Base-by-base conservation (phyloP, 495 filamentous ascomycete species). In the Penicillium longicatenatum region DNA sequence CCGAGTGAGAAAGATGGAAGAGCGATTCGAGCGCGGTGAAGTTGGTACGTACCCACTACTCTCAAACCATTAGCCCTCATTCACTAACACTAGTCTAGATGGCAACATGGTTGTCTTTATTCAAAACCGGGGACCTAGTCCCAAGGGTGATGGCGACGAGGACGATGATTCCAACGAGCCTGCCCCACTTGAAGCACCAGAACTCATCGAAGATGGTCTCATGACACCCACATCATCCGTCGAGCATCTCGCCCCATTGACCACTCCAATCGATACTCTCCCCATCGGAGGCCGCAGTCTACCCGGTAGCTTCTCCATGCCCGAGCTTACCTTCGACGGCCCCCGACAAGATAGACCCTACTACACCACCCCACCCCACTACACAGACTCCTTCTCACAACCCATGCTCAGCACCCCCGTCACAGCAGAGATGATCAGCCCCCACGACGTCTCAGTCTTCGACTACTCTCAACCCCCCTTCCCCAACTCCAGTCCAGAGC, bases 1-100 rank as follows among this genome's bases (percentile, higher is more conserved):
- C 45, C 72, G 71, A 4, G 79, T 84, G 12, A 72, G 82, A 51
- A 76, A 76, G 61, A 63, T 82, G 65, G 82, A 84, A 63, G 81
- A 83, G 58, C 72, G 79, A 6, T 81, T 70, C 61, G 74, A 79
- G 47, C 69, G 72, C 22, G 76, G 80, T 31, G 80, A 81, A 76
- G 70, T 84, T 59, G 76, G 80, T 82, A 75, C 52, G 72, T 57
- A 21, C 37, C 35, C 6, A 20, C 3, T 7, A 10, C 1, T 1
- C 4, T 42, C 20, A 30, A 31, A 46, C 22, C 8, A 16, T 20
- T 31, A 6, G 29, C 16, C 1, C 33, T 16, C 26, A 51, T 14
- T 45, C 17, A 60, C 54, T 65, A 49, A 64, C 29, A 14, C 33
- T 3, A 11, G 5, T 7, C 16, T 33, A 77, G 76, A 78, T 60